These are phyloP conservation scores for Amaranthus palmeri DNA, from an alignment of 148 eudicot genomes.

Conservation along the genomic window DNA sequence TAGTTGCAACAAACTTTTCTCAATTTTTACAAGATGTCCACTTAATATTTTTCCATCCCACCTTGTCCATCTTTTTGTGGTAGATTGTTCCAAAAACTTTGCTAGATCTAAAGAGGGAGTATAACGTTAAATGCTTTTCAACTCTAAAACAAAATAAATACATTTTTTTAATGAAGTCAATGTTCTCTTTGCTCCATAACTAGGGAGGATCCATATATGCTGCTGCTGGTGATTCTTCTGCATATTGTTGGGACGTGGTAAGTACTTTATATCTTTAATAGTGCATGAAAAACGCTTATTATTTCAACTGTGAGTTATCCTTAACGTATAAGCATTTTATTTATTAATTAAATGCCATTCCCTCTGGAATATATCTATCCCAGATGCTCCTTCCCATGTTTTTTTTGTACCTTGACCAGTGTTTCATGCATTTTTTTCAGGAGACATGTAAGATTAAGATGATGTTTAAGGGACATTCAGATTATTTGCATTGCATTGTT, in stretches of 20 bases:
- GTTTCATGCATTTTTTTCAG: constrained; percentile 28
- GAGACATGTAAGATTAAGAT: constrained; percentile 67
- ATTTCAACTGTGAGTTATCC: neutral
- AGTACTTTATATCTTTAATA: constrained; percentile 14
- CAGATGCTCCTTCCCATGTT: neutral
- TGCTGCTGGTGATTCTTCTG: constrained; percentile 94
- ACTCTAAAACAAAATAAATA: neutral
- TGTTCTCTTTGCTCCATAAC: constrained; percentile 13
- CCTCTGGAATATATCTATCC: neutral
- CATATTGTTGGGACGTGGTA: constrained; percentile 99
- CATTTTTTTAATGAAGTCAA: neutral
- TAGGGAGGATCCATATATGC: constrained; percentile 72
- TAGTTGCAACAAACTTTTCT: no score
- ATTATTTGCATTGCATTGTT: constrained; percentile 80
- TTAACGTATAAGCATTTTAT: neutral
- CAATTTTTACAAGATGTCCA: no score
- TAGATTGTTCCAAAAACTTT: no score
- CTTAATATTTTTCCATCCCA: no score
- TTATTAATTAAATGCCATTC: neutral
- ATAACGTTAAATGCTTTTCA: neutral
- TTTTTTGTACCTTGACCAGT: constrained; percentile 8
- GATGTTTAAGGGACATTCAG: constrained; percentile 80
- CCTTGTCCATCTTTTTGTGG: no score
- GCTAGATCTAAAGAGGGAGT: neutral
- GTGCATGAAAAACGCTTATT: neutral